Evolutionary conservation across 1,284 basidiomycete species (phyloP).

Genomic region (Austroboletus olivaceoglutinosus): DNA sequence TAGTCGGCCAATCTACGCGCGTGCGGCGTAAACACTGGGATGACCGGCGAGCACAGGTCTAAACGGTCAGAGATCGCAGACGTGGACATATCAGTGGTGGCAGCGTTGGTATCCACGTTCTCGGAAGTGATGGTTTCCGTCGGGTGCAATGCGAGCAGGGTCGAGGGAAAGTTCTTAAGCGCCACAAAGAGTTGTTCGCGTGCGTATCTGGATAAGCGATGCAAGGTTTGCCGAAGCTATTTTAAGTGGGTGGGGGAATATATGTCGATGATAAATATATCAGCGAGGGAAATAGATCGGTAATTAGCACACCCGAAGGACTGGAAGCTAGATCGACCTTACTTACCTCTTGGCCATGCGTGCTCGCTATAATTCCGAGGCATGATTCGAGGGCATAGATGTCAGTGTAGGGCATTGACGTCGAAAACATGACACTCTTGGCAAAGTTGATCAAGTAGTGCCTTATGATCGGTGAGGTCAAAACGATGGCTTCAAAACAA

Average conservation of each 20-base stretch:
- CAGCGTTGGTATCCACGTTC: no score
- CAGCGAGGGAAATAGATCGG: not conserved
- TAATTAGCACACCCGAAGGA: not conserved
- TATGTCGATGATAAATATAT: not conserved
- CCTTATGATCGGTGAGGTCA: conserved; percentile 46
- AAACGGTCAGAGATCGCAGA: not conserved
- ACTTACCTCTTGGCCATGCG: conserved; percentile 20
- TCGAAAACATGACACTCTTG: conserved; percentile 56
- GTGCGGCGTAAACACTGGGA: conserved; percentile 19
- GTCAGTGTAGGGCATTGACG: conserved; percentile 46
- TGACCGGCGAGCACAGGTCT: conserved; percentile 17
- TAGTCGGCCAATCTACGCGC: conserved; percentile 3
- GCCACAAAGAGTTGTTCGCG: conserved; percentile 7
- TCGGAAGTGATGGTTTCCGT: not conserved
- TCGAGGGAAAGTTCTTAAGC: conserved; percentile 9
- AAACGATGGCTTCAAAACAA: conserved; percentile 44
- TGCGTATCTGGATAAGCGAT: conserved; percentile 12
- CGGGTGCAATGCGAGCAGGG: conserved; percentile 6
- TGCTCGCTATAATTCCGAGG: conserved; percentile 14
- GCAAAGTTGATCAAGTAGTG: conserved; percentile 63
- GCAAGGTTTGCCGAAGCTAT: conserved; percentile 17
- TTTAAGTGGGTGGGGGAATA: conserved; percentile 1
- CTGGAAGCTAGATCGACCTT: no score
- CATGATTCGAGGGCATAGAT: conserved; percentile 41
- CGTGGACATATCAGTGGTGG: no score